Evolutionary conservation across 2,329 filamentous ascomycete genomes (phyloP).

Genomic region (Parafenestella ontariensis): DNA sequence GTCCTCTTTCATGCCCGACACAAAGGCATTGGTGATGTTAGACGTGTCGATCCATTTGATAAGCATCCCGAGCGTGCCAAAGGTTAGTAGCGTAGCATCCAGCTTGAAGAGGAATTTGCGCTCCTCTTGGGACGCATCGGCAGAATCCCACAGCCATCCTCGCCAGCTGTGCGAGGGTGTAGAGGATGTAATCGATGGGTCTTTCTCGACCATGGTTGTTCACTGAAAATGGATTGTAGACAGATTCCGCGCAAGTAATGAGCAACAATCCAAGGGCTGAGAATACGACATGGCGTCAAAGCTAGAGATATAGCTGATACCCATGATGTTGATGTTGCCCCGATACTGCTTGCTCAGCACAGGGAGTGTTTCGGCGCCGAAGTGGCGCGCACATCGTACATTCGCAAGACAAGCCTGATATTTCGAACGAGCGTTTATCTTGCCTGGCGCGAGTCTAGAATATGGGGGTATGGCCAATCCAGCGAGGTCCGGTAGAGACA

Average conservation of each 20-base stretch:
- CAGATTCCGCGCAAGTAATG: background rate
- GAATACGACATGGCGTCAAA: background rate
- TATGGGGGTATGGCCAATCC: background rate
- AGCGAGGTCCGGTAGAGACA: background rate
- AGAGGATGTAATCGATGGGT: background rate
- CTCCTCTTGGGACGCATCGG: conserved; percentile 28
- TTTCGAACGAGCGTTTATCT: background rate
- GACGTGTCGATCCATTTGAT: conserved; percentile 34
- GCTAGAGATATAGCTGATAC: background rate
- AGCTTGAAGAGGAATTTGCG: conserved; percentile 35
- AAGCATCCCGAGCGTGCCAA: conserved; percentile 51
- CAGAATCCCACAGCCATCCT: conserved; percentile 31
- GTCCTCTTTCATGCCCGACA: conserved; percentile 39
- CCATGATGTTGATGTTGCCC: background rate
- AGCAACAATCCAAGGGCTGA: background rate
- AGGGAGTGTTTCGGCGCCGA: background rate
- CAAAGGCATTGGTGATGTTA: conserved; percentile 35
- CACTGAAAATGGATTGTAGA: background rate
- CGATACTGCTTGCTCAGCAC: background rate
- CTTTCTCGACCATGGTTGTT: background rate
- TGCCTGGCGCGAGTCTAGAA: background rate
- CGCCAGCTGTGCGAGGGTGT: conserved; percentile 14
- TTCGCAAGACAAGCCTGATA: background rate
- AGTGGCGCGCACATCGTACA: background rate
- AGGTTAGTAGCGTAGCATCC: conserved; percentile 54